phyloP scores from a whole-genome alignment of 1,284 basidiomycete species.

The Puccinia hordei region DNA sequence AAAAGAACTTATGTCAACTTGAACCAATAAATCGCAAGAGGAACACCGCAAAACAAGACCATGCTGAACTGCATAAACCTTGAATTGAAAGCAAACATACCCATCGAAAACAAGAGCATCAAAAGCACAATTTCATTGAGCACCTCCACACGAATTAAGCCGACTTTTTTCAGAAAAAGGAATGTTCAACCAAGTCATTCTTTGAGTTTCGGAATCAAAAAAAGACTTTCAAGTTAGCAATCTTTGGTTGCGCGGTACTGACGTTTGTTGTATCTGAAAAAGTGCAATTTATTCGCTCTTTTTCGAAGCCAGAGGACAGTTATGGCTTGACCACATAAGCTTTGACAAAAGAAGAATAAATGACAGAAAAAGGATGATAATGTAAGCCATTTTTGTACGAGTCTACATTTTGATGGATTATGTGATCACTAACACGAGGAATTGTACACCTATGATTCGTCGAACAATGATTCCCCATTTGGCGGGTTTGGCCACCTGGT shows the following conservation, averaged over 20 bases:
- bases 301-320: not conserved
- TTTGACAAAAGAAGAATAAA: not conserved
- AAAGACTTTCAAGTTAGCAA: too few relatives aligned
- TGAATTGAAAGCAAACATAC: not conserved
- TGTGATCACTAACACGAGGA: not conserved
- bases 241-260: not conserved
- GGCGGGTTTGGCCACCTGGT: not conserved
- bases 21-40: not conserved
- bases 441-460: not conserved
- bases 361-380: not conserved
- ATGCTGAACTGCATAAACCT: too few relatives aligned
- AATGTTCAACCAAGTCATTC: too few relatives aligned
- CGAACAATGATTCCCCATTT: not conserved
- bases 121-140: conserved; percentile 1
- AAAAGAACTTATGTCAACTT: not conserved
- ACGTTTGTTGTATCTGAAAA: conserved; percentile 17
- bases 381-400: not conserved
- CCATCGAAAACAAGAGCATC: not conserved
- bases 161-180: not conserved
- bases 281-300: not conserved
- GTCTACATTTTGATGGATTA: not conserved
- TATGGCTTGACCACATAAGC: not conserved
- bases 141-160: not conserved
- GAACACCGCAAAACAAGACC: too few relatives aligned
- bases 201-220: too few relatives aligned